Conservation (phyloP, 179 eudicot species). For the Silene noctiflora region DNA sequence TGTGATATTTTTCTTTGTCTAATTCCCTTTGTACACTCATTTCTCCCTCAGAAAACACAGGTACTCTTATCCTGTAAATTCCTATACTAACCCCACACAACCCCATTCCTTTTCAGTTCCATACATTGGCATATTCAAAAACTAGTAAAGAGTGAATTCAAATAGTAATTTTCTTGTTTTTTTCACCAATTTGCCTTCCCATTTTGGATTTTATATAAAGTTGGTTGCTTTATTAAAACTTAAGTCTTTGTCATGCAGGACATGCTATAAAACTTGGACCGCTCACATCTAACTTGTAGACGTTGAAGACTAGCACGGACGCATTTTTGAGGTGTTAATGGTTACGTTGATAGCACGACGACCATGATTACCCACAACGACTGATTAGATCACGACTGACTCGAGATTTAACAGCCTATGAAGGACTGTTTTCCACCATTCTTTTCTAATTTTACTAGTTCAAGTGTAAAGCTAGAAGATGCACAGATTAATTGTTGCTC, state of each 20-base stretch:
- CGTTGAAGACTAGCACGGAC: background rate
- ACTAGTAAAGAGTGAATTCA: conserved; percentile 18
- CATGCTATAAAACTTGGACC: background rate
- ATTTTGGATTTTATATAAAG: background rate
- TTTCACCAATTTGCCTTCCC: background rate
- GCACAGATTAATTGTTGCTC: conserved; percentile 11
- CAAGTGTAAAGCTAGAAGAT: background rate
- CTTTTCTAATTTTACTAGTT: background rate
- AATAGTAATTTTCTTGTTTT: background rate
- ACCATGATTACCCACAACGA: no score
- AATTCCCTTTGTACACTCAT: conserved; percentile 29
- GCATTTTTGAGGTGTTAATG: no score
- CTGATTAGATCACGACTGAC: no score
- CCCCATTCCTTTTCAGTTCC: background rate
- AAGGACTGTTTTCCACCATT: conserved; percentile 4
- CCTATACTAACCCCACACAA: conserved; percentile 19
- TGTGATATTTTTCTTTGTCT: conserved; percentile 28
- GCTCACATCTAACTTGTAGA: background rate
- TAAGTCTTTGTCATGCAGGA: conserved; percentile 17
- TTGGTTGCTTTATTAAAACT: conserved; percentile 11
- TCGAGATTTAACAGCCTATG: background rate
- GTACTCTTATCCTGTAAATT: conserved; percentile 21
- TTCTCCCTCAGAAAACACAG: conserved; percentile 25
- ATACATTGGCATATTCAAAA: conserved; percentile 10
- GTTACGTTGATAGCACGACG: no score